Percentiles rank a stretch among this genome's conserved stretches.
Evolutionary conservation across 2,329 filamentous ascomycete species (phyloP).

Genomic region (Neopestalotiopsis sp.): DNA sequence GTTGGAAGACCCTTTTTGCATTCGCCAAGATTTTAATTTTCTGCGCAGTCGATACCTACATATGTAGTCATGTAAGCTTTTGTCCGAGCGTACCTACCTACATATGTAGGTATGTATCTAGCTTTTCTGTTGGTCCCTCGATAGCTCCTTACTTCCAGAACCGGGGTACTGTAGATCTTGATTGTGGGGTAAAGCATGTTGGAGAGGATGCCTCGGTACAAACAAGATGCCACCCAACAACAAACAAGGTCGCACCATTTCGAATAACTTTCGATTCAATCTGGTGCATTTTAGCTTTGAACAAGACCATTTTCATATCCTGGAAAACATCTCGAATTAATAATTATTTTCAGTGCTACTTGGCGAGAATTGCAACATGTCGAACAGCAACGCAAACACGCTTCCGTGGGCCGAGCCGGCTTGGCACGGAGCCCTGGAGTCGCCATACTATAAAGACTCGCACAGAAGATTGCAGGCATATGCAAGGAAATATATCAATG

Average conservation of each 20-base stretch:
- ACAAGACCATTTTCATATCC: too few relatives aligned
- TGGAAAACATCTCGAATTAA: too few relatives aligned
- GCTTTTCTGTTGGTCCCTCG: not conserved
- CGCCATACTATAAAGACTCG: constrained; percentile 65
- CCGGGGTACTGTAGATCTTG: not conserved
- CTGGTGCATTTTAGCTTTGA: too few relatives aligned
- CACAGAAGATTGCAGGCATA: constrained; percentile 61
- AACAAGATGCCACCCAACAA: not conserved
- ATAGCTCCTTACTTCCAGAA: not conserved
- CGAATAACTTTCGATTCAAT: not conserved
- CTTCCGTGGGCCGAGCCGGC: constrained; percentile 32
- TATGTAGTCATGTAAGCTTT: too few relatives aligned
- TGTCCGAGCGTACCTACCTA: too few relatives aligned
- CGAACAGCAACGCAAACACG: not conserved
- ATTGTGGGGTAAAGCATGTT: not conserved
- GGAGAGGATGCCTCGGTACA: not conserved
- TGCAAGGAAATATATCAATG: constrained; percentile 62
- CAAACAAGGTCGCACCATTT: too few relatives aligned
- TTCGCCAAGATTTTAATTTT: too few relatives aligned
- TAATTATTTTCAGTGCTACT: not conserved
- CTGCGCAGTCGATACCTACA: too few relatives aligned
- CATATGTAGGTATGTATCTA: too few relatives aligned
- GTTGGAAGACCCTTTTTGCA: too few relatives aligned
- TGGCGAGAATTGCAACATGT: not conserved
- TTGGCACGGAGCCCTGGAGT: constrained; percentile 28